Evolutionary conservation across 805 yeast species (phyloP), one percentile per base, ranked within the genome.

Genomic region (Kockiozyma suomiensis): DNA sequence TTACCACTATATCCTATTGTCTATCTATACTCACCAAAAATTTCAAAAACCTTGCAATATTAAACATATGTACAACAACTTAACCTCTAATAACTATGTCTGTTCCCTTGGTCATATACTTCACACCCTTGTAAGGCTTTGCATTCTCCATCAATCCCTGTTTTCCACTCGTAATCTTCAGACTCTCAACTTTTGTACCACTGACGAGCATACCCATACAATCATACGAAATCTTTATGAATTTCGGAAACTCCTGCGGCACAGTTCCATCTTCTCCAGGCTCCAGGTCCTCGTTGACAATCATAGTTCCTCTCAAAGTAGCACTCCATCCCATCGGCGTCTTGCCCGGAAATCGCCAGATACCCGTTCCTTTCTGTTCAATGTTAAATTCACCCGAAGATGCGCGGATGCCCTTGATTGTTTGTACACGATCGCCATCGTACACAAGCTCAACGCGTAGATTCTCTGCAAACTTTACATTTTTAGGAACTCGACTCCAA

Each of bases 101-200:
- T 0, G 86, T 88, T 0, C 88, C 79, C 56, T 75, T 74, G 4
- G 96, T 85, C 10, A 82, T 75, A 70, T 92, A 92, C 70, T 91
- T 88, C 21, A 92, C 97, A 1, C 98, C 98, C 72, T 91, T 92
- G 77, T 84, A 92, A 0, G 97, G 96, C 69, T 85, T 86, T 10
- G 83, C 86, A 3, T 77, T 76, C 2, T 83, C 84, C 4, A 82
- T 81, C 57, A 84, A 67, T 0, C 93, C 91, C 64, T 76, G 77
- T 40, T 50, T 17, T n/a, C 80, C 77, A 62, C 82, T 78, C 6
- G 78, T 67, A 17, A 90, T 80, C 68, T 83, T 81, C 62, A 91
- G 74, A 30, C 86, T 78, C 12, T 82, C 86, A 1, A 91, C 87
- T 66, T 82, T 83, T 43, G 88, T 74, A 0, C 93, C 91, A 71